Evolutionary conservation across 257 asterid genomes (phyloP).

Genomic region (Solanum piurae): DNA sequence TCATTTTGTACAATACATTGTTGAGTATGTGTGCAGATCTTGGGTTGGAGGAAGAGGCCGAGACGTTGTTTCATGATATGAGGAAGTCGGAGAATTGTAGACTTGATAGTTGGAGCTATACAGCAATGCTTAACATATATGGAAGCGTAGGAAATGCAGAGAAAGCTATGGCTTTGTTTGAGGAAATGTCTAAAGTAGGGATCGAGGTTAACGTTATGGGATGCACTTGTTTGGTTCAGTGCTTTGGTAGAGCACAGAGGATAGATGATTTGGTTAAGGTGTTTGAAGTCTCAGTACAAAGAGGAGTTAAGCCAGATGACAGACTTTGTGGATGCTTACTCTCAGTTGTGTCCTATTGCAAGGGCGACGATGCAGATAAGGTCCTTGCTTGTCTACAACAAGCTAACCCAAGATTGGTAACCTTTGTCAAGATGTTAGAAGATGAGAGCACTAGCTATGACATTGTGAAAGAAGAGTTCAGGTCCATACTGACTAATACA

Average conservation of each 20-base stretch:
- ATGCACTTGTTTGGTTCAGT: constrained; percentile 79
- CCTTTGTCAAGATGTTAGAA: constrained; percentile 32
- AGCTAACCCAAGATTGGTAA: constrained; percentile 37
- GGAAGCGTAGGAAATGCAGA: constrained; percentile 75
- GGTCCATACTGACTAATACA: constrained; percentile 37
- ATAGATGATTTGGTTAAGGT: constrained; percentile 68
- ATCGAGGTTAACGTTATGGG: constrained; percentile 84
- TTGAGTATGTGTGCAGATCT: constrained; percentile 96
- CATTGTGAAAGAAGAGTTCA: constrained; percentile 49
- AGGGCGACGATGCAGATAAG: constrained; percentile 49
- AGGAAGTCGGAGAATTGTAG: constrained; percentile 37
- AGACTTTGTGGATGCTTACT: constrained; percentile 80
- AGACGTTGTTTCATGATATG: constrained; percentile 67
- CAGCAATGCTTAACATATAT: constrained; percentile 82
- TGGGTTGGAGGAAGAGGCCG: constrained; percentile 84
- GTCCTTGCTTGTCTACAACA: constrained; percentile 50
- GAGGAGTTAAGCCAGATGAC: constrained; percentile 85
- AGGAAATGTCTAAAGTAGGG: constrained; percentile 48
- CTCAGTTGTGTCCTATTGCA: constrained; percentile 59
- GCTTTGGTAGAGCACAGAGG: constrained; percentile 67
- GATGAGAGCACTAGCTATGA: constrained; percentile 25
- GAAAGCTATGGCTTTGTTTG: constrained; percentile 73
- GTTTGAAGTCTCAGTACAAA: constrained; percentile 31
- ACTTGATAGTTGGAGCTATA: constrained; percentile 85
- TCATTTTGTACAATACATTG: constrained; percentile 70